Evolutionary conservation across 176 grass and related monocot genomes (phyloP).

Genomic region (Tuctoria greenei): DNA sequence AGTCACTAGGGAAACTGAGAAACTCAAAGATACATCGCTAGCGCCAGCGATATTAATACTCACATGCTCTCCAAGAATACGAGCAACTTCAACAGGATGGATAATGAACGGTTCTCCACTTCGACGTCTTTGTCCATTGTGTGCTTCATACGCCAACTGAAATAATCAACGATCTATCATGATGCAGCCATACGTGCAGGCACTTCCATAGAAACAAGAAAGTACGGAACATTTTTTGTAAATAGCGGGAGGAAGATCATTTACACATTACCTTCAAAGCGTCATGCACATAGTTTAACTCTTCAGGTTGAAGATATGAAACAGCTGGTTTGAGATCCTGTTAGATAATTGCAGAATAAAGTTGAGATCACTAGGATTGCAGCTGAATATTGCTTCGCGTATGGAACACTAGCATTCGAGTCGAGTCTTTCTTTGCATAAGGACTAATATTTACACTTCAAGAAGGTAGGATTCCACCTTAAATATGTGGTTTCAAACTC

Average conservation of each 20-base stretch:
- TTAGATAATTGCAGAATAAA: constrained; percentile 30
- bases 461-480: neutral
- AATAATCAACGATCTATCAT: constrained; percentile 39
- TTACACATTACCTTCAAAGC: constrained; percentile 78
- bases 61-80: constrained; percentile 92
- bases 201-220: constrained; percentile 20
- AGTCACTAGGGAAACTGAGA: constrained; percentile 17
- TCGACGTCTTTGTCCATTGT: constrained; percentile 89
- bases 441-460: constrained; percentile 3
- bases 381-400: constrained; percentile 24
- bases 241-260: constrained; percentile 14
- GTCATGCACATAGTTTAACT: constrained; percentile 75
- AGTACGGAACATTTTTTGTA: constrained; percentile 2
- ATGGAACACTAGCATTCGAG: constrained; percentile 25
- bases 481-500: constrained; percentile 3
- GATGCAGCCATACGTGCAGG: neutral
- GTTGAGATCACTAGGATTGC: constrained; percentile 12
- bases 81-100: constrained; percentile 98
- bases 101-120: constrained; percentile 99
- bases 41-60: constrained; percentile 33
- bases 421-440: constrained; percentile 5
- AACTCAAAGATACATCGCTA: constrained; percentile 26
- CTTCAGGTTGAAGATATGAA: constrained; percentile 83
- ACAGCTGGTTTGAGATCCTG: constrained; percentile 86
- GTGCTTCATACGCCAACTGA: constrained; percentile 95